Evolutionary conservation across 2,329 filamentous ascomycete species (phyloP), one percentile per base, ranked within the genome.

Genomic region (Calonectria multiphialidica): DNA sequence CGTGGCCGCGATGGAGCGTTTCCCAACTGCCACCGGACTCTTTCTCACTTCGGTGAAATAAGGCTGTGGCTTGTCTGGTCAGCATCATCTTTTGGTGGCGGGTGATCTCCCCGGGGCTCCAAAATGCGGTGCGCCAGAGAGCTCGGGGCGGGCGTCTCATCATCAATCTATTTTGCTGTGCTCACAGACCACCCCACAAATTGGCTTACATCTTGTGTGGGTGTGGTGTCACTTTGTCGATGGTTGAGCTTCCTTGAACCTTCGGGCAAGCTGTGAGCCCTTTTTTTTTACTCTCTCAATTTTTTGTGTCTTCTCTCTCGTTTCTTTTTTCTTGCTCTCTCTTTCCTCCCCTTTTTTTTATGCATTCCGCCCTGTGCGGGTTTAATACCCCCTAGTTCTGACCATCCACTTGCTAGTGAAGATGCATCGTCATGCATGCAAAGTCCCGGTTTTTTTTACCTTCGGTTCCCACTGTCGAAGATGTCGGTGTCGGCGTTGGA

Each of bases 361-460:
- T 40, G 33, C 33, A 40, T 59, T 16, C 53, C 53, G 53, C 53
- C 35, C 53, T 59, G 25, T 40, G 53, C n/a, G 35, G 35, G 50
- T 16, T 57, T 57, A 57, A 37, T 21, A 45, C 45, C 62, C 61
- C 45, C 16, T 50, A 49, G n/a, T 28, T 21, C 21, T n/a, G 33
- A 25, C 44, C 50, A 28, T 63, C 40, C 7, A 40, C n/a, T 40
- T 21, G 28, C 33, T 67, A 62, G 55, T 15, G 59, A 44, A 42
- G 53, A 59, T 59, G 53, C 53, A 59, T 59, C 53, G 35, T 59
- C 53, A 59, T 59, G 33, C 53, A 59, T 59, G 53, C 21, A 40
- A 59, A 40, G 33, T 40, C 53, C 44, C n/a, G 9, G 2, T 47
- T 47, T 47, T 47, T 18, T 42, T 42, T 42, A 8, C 35, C 40